Evolutionary conservation across 2,329 filamentous ascomycete genomes (phyloP).

Genomic region (Ceratocystis eucalypticola): DNA sequence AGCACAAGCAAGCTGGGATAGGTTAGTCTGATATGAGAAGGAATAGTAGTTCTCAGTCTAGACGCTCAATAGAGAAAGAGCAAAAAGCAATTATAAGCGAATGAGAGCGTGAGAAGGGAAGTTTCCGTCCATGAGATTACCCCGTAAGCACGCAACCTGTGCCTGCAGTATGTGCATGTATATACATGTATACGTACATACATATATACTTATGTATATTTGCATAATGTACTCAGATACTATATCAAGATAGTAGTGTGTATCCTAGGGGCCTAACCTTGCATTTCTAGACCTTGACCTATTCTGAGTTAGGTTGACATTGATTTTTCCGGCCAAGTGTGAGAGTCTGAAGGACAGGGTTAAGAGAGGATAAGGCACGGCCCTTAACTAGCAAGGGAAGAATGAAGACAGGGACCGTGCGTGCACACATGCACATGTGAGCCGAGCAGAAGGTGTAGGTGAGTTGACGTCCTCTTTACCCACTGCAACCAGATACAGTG

Average conservation of each 20-base stretch:
- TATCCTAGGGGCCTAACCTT: not conserved
- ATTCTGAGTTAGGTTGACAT: not conserved
- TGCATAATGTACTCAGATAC: not conserved
- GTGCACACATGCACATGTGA: not conserved
- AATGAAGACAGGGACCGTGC: conserved; percentile 1
- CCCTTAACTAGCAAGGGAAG: not conserved
- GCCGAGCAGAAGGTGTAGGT: not conserved
- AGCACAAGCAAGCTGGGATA: not conserved
- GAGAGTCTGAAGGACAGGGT: not conserved
- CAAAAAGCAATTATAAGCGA: not conserved
- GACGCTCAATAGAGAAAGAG: not conserved
- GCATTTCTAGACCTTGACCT: not conserved
- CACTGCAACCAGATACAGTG: not conserved
- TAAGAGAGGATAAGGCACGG: not conserved
- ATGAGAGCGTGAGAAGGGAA: not conserved
- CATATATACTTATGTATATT: not conserved
- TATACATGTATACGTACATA: not conserved
- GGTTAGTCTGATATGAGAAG: conserved; percentile 2
- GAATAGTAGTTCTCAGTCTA: not conserved
- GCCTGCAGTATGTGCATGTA: not conserved
- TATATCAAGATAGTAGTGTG: not conserved
- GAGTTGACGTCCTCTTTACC: not conserved
- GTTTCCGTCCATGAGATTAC: not conserved
- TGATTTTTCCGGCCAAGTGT: not conserved
- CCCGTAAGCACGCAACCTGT: not conserved